A percentile compares a stretch with the other conserved stretches of the same genome.
Evolutionary conservation across 208 protist species (phyloP).

Genomic region (Wallacemonas sp.): DNA sequence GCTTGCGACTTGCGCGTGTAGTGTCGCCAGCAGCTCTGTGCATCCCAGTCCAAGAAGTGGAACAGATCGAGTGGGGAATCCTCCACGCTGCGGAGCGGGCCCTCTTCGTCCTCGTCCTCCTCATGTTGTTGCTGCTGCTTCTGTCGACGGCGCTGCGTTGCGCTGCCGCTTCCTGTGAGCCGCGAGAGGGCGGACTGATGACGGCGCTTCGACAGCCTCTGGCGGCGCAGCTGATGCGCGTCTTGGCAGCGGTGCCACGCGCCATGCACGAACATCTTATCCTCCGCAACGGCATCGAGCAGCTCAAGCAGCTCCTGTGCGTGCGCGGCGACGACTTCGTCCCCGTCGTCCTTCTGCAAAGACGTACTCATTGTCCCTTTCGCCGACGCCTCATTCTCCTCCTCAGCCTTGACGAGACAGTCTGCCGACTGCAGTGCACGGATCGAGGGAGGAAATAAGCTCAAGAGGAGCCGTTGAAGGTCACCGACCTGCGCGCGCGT

Average conservation of each 20-base stretch:
- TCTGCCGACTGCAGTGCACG: neutral
- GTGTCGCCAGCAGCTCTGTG: constrained; percentile 2
- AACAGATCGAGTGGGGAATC: constrained; percentile 10
- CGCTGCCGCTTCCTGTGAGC: constrained; percentile 27
- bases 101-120: neutral
- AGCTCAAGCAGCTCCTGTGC: neutral
- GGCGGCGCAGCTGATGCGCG: constrained; percentile 31
- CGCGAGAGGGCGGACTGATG: constrained; percentile 7
- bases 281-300: constrained; percentile 37
- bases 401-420: neutral
- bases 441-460: constrained; percentile 5
- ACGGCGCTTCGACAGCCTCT: constrained; percentile 16
- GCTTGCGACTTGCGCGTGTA: neutral
- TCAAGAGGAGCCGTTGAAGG: constrained; percentile 5
- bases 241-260: constrained; percentile 52
- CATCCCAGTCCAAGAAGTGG: constrained; percentile 11
- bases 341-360: constrained; percentile 3
- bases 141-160: constrained; percentile 6
- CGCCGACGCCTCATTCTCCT: neutral
- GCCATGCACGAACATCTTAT: constrained; percentile 44
- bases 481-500: neutral
- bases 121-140: constrained; percentile 9
- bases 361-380: no score
- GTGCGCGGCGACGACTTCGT: neutral
- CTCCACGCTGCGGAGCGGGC: neutral